These are phyloP conservation scores for Melampsora larici-populina DNA, from an alignment of 1,284 basidiomycete species.

Conservation along the genomic window DNA sequence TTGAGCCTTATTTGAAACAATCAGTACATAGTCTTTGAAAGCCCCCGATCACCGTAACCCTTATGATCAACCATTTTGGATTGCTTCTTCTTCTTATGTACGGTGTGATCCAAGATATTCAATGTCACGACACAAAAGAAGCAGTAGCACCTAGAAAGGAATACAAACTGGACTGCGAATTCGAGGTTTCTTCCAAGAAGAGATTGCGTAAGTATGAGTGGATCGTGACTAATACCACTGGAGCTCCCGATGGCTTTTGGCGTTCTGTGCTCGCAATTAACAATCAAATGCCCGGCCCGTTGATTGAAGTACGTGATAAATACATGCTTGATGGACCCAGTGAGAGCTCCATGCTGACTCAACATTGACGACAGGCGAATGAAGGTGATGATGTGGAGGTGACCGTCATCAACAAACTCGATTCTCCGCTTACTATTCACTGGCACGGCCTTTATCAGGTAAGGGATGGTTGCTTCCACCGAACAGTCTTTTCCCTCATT, in stretches of 20 bases:
- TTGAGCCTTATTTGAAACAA: too few relatives aligned
- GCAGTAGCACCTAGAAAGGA: neutral
- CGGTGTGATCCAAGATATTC: neutral
- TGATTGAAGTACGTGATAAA: conserved; percentile 58
- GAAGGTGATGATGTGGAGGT: conserved; percentile 56
- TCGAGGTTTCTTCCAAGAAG: conserved; percentile 46
- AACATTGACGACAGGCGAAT: neutral
- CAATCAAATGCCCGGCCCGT: conserved; percentile 58
- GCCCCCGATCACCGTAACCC: too few relatives aligned
- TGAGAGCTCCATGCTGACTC: neutral
- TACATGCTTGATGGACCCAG: neutral
- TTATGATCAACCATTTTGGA: neutral
- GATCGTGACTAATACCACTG: conserved; percentile 45
- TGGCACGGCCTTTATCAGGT: conserved; percentile 57
- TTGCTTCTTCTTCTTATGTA: neutral
- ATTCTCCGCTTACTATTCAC: conserved; percentile 55
- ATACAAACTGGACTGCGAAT: conserved; percentile 46
- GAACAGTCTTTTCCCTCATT: neutral
- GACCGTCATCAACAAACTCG: conserved; percentile 57
- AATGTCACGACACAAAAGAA: neutral
- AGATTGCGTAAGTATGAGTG: conserved; percentile 48
- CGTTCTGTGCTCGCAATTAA: conserved; percentile 59
- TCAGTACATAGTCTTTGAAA: too few relatives aligned
- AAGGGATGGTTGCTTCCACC: conserved; percentile 43
- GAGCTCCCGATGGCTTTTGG: conserved; percentile 54